A percentile compares a stretch with the other conserved stretches of the same genome.
These are phyloP conservation scores for Aureobasidium sp. DNA, from an alignment of 2,329 filamentous ascomycete species.

Conservation along the genomic window DNA sequence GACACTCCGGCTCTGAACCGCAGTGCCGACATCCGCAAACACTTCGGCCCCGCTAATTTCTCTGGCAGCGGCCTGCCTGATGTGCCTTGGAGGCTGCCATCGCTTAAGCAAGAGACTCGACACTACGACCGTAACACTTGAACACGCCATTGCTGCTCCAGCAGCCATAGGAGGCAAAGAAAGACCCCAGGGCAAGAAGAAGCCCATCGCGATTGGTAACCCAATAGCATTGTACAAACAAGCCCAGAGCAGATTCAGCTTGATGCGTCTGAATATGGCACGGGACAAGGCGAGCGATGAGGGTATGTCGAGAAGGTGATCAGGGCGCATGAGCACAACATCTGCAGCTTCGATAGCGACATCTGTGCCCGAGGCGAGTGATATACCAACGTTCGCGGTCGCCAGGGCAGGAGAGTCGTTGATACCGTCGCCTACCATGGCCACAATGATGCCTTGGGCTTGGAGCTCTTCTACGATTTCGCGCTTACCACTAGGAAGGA, in stretches of 20 bases:
- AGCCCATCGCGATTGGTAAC: constrained; percentile 91
- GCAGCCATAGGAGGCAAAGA: constrained; percentile 91
- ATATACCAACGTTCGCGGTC: constrained; percentile 87
- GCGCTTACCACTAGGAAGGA: constrained; percentile 87
- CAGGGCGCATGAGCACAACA: constrained; percentile 88
- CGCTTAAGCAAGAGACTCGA: constrained; percentile 78
- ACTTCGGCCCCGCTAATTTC: constrained; percentile 31
- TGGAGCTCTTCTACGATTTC: constrained; percentile 74
- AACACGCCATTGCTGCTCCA: constrained; percentile 86
- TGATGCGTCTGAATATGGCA: constrained; percentile 85
- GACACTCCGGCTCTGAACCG: constrained; percentile 10
- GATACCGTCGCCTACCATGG: constrained; percentile 98
- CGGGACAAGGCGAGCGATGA: constrained; percentile 74
- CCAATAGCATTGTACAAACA: constrained; percentile 89
- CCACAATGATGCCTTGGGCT: constrained; percentile 66
- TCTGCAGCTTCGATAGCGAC: constrained; percentile 97
- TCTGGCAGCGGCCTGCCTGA: constrained; percentile 56
- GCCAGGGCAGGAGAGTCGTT: constrained; percentile 95
- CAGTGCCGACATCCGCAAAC: constrained; percentile 9
- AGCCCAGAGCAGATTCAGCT: constrained; percentile 86
- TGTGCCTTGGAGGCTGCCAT: constrained; percentile 80
- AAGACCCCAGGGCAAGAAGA: constrained; percentile 84
- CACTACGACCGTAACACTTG: constrained; percentile 81
- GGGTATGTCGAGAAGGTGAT: constrained; percentile 88
- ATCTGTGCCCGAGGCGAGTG: constrained; percentile 85